Evolutionary conservation across 2,329 filamentous ascomycete species (phyloP), one percentile per base, ranked within the genome.

Genomic region (Claviceps citrina): DNA sequence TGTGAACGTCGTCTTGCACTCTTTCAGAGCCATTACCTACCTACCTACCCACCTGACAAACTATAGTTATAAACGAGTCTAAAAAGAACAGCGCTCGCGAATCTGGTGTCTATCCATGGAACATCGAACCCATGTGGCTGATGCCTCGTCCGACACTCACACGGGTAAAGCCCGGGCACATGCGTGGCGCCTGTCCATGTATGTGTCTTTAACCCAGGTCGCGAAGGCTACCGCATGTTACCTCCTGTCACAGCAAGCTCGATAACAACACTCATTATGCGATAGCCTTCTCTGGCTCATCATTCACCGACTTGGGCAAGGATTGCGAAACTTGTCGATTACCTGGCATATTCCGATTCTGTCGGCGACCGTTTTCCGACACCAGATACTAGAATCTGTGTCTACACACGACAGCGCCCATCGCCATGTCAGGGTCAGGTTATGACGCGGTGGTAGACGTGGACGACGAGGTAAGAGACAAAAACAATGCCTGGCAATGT

Each of bases 371-470:
- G 15, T 9, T 22, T 18, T 12, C 26, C 26, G 4, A 5, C 27
- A 16, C 22, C 31, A 35, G 10, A 30, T 19, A 8, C 5, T 13
- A 16, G 12, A 18, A 18, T 49, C 53, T 46, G n/a, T 47, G 49
- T 46, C 50, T 51, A 19, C 28, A 13, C 26, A 27, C 26, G 4
- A 41, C 42, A 51, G 30, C 16, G 28, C 56, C 56, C 51, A 52
- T 45, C 54, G 67, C 52, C 41, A 87, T 87, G 82, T 75, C 83
- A 43, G 82, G 83, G 60, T 73, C 84, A 56, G 87, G 87, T 51
- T 98, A 98, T 62, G 91, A 98, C 68, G 91, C 93, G 46, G 89
- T 98, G 49, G 91, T 98, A 44, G 91, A 98, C 54, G 81, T 96
- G 41, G 91, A 98, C 60, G 84, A 91, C 55, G 91, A 96, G 74